A percentile compares a stretch with the other conserved stretches of the same genome.
Evolutionary conservation across 2,329 filamentous ascomycete genomes (phyloP).

Genomic region (Pyrenophora teres): DNA sequence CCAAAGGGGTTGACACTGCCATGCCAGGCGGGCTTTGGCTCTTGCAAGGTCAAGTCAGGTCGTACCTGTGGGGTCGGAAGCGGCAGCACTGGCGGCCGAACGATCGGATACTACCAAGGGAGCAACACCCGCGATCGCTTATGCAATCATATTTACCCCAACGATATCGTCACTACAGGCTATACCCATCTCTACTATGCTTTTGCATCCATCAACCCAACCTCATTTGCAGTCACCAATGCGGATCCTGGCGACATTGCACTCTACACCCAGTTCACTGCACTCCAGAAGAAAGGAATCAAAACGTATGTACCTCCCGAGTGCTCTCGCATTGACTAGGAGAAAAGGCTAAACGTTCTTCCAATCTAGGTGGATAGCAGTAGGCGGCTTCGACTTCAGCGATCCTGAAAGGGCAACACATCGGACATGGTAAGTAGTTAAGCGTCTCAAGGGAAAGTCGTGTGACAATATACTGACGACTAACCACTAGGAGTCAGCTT

Average conservation of each 20-base stretch:
- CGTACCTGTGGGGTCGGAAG: constrained; percentile 1
- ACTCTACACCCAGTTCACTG: constrained; percentile 39
- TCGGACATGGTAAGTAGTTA: constrained; percentile 38
- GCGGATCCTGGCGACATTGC: constrained; percentile 16
- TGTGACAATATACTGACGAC: too few species aligned
- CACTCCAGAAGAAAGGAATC: constrained; percentile 41
- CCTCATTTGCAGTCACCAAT: constrained; percentile 29
- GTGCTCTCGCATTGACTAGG: too few species aligned
- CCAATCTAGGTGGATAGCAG: constrained; percentile 35
- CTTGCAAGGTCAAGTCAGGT: constrained; percentile 4
- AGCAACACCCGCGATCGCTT: constrained; percentile 8
- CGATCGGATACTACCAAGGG: constrained; percentile 10
- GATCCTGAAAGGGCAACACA: constrained; percentile 38
- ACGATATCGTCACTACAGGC: constrained; percentile 39
- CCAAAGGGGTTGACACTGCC: neutral
- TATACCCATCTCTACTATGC: constrained; percentile 46
- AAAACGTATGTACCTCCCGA: constrained; percentile 25
- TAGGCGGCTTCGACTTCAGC: constrained; percentile 53
- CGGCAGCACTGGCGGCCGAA: constrained; percentile 1
- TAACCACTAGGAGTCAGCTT: too few species aligned
- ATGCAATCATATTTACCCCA: constrained; percentile 6
- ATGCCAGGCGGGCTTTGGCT: constrained; percentile 8
- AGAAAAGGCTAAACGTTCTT: too few species aligned
- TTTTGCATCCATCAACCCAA: constrained; percentile 29
- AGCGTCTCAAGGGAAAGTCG: neutral